phyloP scores from a whole-genome alignment of 1,284 basidiomycete species.

The Stereum hirsutum region DNA sequence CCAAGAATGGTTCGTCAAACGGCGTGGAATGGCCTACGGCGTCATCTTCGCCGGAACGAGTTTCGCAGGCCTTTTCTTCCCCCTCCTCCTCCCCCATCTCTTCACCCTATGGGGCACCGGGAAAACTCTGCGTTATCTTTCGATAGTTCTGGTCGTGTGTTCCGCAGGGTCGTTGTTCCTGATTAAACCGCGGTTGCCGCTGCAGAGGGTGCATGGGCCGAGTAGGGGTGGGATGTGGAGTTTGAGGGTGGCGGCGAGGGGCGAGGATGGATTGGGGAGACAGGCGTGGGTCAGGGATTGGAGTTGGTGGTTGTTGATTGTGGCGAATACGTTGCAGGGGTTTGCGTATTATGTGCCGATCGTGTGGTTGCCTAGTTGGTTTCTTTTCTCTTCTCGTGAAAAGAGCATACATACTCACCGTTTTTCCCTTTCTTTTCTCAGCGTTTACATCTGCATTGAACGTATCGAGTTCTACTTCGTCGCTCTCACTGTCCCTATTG shows the following conservation, averaged over 20 bases:
- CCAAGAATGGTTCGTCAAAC: slow-evolving; percentile 32
- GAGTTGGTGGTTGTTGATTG: slow-evolving; percentile 22
- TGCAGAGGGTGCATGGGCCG: slow-evolving; percentile 16
- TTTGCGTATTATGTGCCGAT: slow-evolving; percentile 26
- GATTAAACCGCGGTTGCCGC: slow-evolving; percentile 24
- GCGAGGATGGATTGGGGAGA: slow-evolving; percentile 6
- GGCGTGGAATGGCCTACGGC: slow-evolving; percentile 30
- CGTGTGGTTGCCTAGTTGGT: slow-evolving; percentile 26
- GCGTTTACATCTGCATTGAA: slow-evolving; percentile 5
- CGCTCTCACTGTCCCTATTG: slow-evolving; percentile 10
- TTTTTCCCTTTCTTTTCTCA: too few relatives aligned
- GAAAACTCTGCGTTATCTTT: slow-evolving; percentile 20
- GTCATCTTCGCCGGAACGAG: slow-evolving; percentile 28
- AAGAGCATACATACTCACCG: too few relatives aligned
- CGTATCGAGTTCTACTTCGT: slow-evolving; percentile 5
- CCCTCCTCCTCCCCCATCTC: slow-evolving; percentile 22
- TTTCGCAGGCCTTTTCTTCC: slow-evolving; percentile 16
- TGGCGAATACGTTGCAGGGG: slow-evolving; percentile 25
- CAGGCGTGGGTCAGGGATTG: slow-evolving; percentile 17
- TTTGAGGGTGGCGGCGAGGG: too few relatives aligned
- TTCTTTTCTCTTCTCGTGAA: too few relatives aligned
- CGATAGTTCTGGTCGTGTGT: slow-evolving; percentile 15
- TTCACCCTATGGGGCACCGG: slow-evolving; percentile 18
- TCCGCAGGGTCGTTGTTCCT: slow-evolving; percentile 21
- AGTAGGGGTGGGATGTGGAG: too few relatives aligned